phyloP scores from a whole-genome alignment of 345 rosid genomes.

The Streptanthus diversifolius region DNA sequence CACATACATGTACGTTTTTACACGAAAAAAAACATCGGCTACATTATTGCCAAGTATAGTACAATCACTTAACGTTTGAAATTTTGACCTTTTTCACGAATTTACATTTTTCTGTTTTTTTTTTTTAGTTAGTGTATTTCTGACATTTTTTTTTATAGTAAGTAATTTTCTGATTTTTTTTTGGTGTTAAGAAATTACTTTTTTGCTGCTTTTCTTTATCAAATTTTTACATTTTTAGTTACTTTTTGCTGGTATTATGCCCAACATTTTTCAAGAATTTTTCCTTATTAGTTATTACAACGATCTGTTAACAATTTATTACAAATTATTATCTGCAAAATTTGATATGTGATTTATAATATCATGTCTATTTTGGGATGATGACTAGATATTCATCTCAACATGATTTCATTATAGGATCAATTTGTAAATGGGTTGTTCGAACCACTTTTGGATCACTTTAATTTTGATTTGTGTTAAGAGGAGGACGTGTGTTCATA shows the following conservation, averaged over 20 bases:
- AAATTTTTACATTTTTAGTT: no score
- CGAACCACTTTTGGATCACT: no score
- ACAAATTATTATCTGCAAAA: no score
- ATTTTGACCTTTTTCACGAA: background rate
- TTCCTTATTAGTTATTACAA: conserved; percentile 10
- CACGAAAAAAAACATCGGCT: background rate
- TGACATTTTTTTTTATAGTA: background rate
- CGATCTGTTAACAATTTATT: no score
- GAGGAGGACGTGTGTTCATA: background rate
- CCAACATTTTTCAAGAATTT: conserved; percentile 21
- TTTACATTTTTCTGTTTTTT: background rate
- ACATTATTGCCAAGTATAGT: conserved; percentile 30
- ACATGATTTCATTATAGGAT: background rate
- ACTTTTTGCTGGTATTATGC: no score
- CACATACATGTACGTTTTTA: background rate
- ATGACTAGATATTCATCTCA: background rate
- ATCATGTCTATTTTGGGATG: no score
- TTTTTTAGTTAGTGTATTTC: background rate
- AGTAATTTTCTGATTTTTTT: background rate
- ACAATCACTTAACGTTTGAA: conserved; percentile 14
- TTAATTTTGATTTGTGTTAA: no score
- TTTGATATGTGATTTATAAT: no score
- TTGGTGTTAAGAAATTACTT: background rate
- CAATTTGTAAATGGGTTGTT: no score
- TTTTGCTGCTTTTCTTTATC: no score